phyloP scores from a whole-genome alignment of 495 filamentous ascomycete genomes.

The Xylona heveae region DNA sequence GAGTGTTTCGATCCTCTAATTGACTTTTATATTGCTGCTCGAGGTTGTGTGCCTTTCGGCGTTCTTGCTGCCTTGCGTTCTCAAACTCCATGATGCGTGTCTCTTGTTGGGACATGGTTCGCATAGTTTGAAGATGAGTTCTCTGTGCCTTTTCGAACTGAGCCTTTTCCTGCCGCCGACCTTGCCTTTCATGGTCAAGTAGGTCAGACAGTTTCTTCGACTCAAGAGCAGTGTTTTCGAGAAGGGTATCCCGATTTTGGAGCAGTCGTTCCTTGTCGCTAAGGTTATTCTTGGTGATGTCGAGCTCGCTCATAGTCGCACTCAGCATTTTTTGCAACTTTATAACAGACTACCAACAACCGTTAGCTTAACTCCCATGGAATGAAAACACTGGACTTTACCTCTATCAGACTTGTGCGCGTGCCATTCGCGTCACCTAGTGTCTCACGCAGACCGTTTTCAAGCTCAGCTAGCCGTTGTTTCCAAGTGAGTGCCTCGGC shows the following conservation, averaged over 20 bases:
- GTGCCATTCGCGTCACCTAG: constrained; percentile 72
- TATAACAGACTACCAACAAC: constrained; percentile 40
- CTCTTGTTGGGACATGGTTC: constrained; percentile 67
- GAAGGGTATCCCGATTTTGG: constrained; percentile 73
- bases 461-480: constrained; percentile 70
- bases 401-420: constrained; percentile 64
- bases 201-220: constrained; percentile 66
- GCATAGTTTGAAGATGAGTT: constrained; percentile 61
- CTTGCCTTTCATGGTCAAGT: constrained; percentile 76
- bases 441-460: constrained; percentile 67
- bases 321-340: constrained; percentile 80
- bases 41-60: constrained; percentile 45
- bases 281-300: constrained; percentile 48
- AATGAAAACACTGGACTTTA: constrained; percentile 15
- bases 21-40: constrained; percentile 70
- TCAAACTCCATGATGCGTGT: constrained; percentile 71
- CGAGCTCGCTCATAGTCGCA: constrained; percentile 57
- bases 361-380: constrained; percentile 8
- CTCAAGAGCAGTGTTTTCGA: constrained; percentile 77
- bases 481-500: constrained; percentile 78
- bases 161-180: constrained; percentile 61
- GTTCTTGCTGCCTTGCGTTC: constrained; percentile 44
- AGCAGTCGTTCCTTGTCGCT: constrained; percentile 76
- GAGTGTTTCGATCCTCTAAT: constrained; percentile 68
- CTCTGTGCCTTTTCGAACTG: constrained; percentile 70